Evolutionary conservation across 2,329 filamentous ascomycete species (phyloP), one percentile per base, ranked within the genome.

Genomic region (Exophiala spinifera): DNA sequence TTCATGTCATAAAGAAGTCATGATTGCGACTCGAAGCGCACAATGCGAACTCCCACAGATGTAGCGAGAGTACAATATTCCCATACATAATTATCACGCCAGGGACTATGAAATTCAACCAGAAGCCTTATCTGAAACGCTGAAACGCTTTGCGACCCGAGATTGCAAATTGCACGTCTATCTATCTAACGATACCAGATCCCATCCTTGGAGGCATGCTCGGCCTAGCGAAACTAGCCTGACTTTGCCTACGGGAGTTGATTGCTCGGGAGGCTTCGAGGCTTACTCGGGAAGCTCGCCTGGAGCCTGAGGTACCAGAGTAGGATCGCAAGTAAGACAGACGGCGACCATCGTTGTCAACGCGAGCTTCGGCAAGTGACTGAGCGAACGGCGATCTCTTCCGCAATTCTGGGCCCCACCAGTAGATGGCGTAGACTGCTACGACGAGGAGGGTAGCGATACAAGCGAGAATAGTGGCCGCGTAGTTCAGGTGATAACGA

Each of bases 401-500:
- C 36, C 85, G 80, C 14, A 88, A 76, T 0, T 59, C 58, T 0
- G 83, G 83, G 0, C 85, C 85, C 51, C 81, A 80, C 74, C 76
- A 84, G 73, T 87, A 88, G 57, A 88, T 84, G 44, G 82, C 73
- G 57, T 87, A 87, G 4, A 88, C 82, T 0, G 83, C 81, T 15
- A 78, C 61, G 5, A 86, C 83, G 1, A 88, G 76, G 1, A 85
- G 60, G 46, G 83, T 74, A 0, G 85, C 79, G 48, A 88, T 82
- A 61, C 74, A 77, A 64, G 81, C 82, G 0, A 88, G 77, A 45
- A 88, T 85, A 0, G 83, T 86, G 3, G 76, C 81, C 0, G 84
- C 83, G 54, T 83, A 79, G 60, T 82, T 77, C 1, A 87, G 70
- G 51, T 76, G 76, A 44, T 80, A 76, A 59, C 76, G 75, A 14